These are phyloP conservation scores for Gaultheria prostrata DNA, from an alignment of 148 eudicot species.

Conservation along the genomic window DNA sequence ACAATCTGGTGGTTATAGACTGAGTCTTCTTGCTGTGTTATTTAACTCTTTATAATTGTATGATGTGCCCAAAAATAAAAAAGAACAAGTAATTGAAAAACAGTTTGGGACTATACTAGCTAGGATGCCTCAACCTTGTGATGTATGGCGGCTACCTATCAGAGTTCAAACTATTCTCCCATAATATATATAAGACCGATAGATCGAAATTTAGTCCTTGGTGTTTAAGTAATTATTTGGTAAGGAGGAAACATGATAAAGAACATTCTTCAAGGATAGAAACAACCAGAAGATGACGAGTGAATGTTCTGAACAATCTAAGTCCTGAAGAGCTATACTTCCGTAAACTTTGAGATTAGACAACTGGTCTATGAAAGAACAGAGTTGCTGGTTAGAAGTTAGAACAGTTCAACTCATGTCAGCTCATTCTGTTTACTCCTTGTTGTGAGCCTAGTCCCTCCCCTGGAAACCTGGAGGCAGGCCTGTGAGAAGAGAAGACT, in stretches of 20 bases:
- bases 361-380: background rate
- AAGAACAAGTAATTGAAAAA: background rate
- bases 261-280: background rate
- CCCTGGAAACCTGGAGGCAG: background rate
- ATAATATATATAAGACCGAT: background rate
- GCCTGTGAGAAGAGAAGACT: background rate
- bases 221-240: background rate
- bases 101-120: background rate
- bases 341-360: background rate
- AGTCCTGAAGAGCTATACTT: background rate
- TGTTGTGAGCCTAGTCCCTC: background rate
- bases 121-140: slow-evolving; percentile 1
- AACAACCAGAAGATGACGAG: background rate
- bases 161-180: background rate
- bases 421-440: background rate
- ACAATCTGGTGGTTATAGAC: background rate
- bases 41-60: background rate
- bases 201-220: background rate
- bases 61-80: background rate
- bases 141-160: background rate
- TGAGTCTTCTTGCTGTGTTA: background rate
- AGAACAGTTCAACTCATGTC: background rate
- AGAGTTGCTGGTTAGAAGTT: background rate
- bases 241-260: background rate
- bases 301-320: background rate